These are phyloP conservation scores for Elaeis oleifera DNA, from an alignment of 202 grass and related monocot species.

Conservation along the genomic window DNA sequence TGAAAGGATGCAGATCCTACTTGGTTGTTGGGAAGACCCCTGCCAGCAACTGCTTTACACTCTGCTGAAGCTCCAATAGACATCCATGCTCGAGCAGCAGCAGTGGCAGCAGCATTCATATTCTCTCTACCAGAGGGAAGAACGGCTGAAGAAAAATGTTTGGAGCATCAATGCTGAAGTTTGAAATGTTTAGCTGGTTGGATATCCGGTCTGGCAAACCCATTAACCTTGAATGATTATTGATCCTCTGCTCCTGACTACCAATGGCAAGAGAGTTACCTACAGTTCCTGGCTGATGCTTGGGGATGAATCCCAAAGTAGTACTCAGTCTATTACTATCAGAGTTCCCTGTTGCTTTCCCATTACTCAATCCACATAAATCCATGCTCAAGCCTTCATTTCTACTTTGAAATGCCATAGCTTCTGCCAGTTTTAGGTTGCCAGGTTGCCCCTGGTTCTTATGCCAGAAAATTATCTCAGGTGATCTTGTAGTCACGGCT, in stretches of 20 bases:
- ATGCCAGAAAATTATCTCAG: not conserved
- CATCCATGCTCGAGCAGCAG: constrained; percentile 66
- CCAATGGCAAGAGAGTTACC: constrained; percentile 27
- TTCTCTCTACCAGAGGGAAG: constrained; percentile 57
- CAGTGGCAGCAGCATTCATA: constrained; percentile 30
- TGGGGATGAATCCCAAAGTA: constrained; percentile 46
- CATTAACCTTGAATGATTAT: constrained; percentile 41
- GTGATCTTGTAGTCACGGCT: constrained; percentile 26
- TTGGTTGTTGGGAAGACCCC: not conserved
- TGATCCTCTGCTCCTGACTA: constrained; percentile 35
- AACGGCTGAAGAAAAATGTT: constrained; percentile 42
- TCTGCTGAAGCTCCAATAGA: constrained; percentile 63
- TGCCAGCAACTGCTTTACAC: constrained; percentile 40
- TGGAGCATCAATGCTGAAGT: constrained; percentile 38
- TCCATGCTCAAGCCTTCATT: constrained; percentile 41
- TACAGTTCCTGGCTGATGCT: constrained; percentile 41
- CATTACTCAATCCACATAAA: constrained; percentile 41
- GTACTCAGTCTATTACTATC: constrained; percentile 34
- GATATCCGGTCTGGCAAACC: constrained; percentile 30
- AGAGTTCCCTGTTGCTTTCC: constrained; percentile 33
- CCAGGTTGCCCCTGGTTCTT: not conserved
- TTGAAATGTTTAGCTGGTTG: constrained; percentile 41
- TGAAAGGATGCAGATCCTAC: constrained; percentile 29
- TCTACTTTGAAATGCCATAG: constrained; percentile 33
- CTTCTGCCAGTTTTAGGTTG: constrained; percentile 43